Evolutionary conservation across 2,329 filamentous ascomycete species (phyloP), one percentile per base, ranked within the genome.

Genomic region (Arthrinium puccinioides): DNA sequence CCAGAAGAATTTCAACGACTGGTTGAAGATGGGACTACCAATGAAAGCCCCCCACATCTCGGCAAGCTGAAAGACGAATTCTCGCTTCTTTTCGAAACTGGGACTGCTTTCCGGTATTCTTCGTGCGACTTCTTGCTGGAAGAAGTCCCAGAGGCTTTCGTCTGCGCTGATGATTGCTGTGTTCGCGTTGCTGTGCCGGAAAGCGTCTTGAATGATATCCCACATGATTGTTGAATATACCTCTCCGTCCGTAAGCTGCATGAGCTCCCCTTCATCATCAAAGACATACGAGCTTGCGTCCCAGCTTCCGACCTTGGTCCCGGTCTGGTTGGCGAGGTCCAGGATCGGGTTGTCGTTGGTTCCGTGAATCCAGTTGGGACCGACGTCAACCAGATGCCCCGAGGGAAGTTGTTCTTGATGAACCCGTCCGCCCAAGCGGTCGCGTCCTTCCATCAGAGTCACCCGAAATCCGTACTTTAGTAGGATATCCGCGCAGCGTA

Each of bases 311-410:
- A 66, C 54, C 0, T 56, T 50, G 0, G 74, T 85, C 2, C 66
- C 61, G 0, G 80, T 85, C 44, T 74, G 63, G 45, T 70, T 72
- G 10, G 80, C 82, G 14, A 87, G 63, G 29, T 82, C 75, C 26
- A 82, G 56, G 13, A 87, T 83, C 0, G 83, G 80, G 50, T 87
- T 88, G 44, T 79, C 68, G 1, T 74, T 64, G 6, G 80, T 85
- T 23, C 84, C 83, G 42, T 88, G 83, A 36, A 88, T 85, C 83
- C 83, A 88, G 49, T 87, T 88, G n/a, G 83, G 80, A 1, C 84
- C 84, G 21, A 74, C 57, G 45, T 79, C 75, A n/a, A 76, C 66
- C 7, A 66, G 46, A 21, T 64, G 53, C 16, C 45, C 54, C 26
- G 70, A 72, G 10, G 61, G 57, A 4, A 79, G 60, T 16, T 51